Base-by-base conservation (phyloP, 2,329 filamentous ascomycete species). In the Epichloe scottii region DNA sequence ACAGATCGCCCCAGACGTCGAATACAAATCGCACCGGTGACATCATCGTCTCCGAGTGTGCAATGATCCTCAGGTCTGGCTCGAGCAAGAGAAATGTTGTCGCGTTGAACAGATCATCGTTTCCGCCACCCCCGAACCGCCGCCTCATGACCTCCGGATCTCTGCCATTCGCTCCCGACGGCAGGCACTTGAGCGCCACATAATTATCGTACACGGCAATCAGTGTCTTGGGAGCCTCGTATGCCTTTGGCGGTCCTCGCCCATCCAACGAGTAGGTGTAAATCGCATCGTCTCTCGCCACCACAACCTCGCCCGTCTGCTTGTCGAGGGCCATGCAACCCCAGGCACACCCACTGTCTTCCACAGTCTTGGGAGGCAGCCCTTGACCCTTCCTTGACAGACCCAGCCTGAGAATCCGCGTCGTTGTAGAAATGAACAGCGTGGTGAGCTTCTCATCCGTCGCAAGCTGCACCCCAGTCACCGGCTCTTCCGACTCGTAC, bases 401-500 rank as follows among this genome's bases (percentile, higher is more conserved):
- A 3, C 87, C 80, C 45, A 98, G 74, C 52, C 89, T 95, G 57
- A 95, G 72, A 51, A 98, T 89, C 43, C 89, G 82, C 33, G 82
- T 85, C 0, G 90, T 96, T 0, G 93, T 98, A 3, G 90, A 87
- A 51, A 98, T 87, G 65, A 95, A 97, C 0, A 98, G 75, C 0
- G 86, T 91, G 2, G 87, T 93, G 41, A 78, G 61, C 56, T 71
- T 75, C 14, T 72, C 70, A 49, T 83, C 79, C 43, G 76, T 73
- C 43, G 75, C 69, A 54, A 95, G 85, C 62, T 93, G 86, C 14
- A 98, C 82, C 2, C 90, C 91, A 0, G 93, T 98, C 10, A 98
- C 83, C 0, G 93, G 94, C 65, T 98, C 93, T 60, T 97, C 90
- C 0, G 90, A 95, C 64, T 98, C 93, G 68, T 95, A 93, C 10